A percentile compares a stretch with the other conserved stretches of the same genome.
These are phyloP conservation scores for Triticum monococcum DNA, from an alignment of 176 grass and related monocot genomes.

Conservation along the genomic window DNA sequence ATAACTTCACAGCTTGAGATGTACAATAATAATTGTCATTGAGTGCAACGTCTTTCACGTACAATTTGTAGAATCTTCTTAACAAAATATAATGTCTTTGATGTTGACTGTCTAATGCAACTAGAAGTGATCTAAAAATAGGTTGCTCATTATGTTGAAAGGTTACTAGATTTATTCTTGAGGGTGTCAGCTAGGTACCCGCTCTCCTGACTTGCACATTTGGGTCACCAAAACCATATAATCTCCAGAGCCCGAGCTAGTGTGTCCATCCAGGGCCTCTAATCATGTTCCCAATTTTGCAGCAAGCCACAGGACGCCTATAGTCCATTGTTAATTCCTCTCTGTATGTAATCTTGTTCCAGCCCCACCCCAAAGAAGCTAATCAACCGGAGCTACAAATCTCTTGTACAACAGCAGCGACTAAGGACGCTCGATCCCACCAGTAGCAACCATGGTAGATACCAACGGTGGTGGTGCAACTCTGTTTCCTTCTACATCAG, in stretches of 20 bases:
- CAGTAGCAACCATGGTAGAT: no score
- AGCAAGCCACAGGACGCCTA: background rate
- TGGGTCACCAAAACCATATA: background rate
- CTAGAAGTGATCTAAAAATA: background rate
- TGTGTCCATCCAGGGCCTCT: background rate
- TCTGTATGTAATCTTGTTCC: background rate
- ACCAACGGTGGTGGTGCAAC: no score
- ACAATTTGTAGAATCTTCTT: background rate
- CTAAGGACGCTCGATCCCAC: no score
- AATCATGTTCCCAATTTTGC: background rate
- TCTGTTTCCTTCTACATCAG: no score
- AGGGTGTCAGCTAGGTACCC: background rate
- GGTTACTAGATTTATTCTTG: background rate
- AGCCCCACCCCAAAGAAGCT: background rate
- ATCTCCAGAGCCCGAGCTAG: background rate
- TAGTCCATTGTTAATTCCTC: background rate
- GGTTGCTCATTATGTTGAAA: background rate
- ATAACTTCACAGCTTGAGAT: background rate
- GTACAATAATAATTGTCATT: background rate
- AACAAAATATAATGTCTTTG: background rate
- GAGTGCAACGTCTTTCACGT: background rate
- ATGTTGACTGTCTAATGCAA: background rate
- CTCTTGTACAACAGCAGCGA: no score
- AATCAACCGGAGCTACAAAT: background rate
- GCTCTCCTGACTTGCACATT: background rate